Percentiles rank a stretch among this genome's conserved stretches.
Evolutionary conservation across 1,284 basidiomycete genomes (phyloP).

Genomic region (Prillingera fragicola): DNA sequence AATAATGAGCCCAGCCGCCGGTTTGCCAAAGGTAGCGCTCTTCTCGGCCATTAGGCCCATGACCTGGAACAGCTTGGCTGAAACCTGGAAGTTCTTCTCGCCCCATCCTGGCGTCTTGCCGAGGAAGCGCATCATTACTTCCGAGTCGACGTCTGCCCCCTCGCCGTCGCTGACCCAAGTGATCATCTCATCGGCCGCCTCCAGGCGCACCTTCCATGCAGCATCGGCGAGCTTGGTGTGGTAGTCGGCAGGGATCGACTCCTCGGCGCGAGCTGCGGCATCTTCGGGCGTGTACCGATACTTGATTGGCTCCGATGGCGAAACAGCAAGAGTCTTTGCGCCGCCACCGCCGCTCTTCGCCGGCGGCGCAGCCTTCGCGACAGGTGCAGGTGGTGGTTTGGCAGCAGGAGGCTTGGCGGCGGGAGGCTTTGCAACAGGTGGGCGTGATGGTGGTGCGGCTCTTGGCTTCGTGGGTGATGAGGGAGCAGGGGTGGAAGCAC

Average conservation of each 20-base stretch:
- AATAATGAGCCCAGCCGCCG: conserved; percentile 75
- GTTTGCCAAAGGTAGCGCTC: conserved; percentile 76
- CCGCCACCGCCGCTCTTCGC: conserved; percentile 48
- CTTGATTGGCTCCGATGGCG: conserved; percentile 72
- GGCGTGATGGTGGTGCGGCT: conserved; percentile 18
- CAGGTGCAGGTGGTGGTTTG: conserved; percentile 52
- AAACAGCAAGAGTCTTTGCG: conserved; percentile 55
- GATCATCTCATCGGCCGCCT: conserved; percentile 78
- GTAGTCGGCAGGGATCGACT: conserved; percentile 67
- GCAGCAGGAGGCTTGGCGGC: conserved; percentile 26
- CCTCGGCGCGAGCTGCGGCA: conserved; percentile 73
- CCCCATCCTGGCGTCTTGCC: conserved; percentile 88
- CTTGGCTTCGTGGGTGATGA: conserved; percentile 21
- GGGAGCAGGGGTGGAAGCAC: conserved; percentile 8
- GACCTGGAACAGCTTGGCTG: conserved; percentile 74
- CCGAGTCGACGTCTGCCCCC: conserved; percentile 69
- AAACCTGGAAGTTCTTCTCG: conserved; percentile 99
- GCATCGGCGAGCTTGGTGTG: conserved; percentile 70
- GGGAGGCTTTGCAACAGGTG: conserved; percentile 14
- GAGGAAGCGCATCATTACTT: conserved; percentile 83
- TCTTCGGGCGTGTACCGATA: conserved; percentile 89
- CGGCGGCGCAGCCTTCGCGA: conserved; percentile 43
- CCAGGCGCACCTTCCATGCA: conserved; percentile 90
- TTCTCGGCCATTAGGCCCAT: conserved; percentile 68
- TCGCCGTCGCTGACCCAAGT: conserved; percentile 68